Evolutionary conservation across 345 rosid genomes (phyloP), one percentile per base, ranked within the genome.

Genomic region (Gossypium australe): DNA sequence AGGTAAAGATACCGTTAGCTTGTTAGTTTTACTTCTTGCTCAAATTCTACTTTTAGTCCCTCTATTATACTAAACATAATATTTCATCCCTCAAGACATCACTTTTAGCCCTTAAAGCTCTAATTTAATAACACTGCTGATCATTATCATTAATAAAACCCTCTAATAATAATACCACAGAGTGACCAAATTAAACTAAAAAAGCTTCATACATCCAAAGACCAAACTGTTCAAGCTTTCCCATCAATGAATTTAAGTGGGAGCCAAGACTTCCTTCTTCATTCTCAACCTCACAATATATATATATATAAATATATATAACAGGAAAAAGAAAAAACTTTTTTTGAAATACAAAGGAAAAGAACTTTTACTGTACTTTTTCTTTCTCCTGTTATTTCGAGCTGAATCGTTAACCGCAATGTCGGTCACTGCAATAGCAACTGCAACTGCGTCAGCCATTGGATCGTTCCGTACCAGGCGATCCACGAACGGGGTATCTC

Each of bases 401-500:
- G 16, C 78, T 51, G 73, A 68, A 76, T 82, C 9, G 14, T 68
- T 68, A 68, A 74, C 29, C 2, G 75, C 76, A 69, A 91, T 89
- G 92, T 82, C 78, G 77, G 79, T 84, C 18, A 66, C 82, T 27
- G 75, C 77, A 24, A 25, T 86, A 45, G 22, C 67, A 47, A 47
- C 75, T 63, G 27, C 82, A 56, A 38, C 78, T 9, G 70, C 84
- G 17, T 86, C 82, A 70, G 76, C 87, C 79, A 49, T 82, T 76
- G 84, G 91, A 78, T 75, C 88, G 65, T 71, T 85, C 78, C 56
- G 59, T 43, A n/a, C 76, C 75, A 65, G 86, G 3, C 89, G 80
- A 72, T 82, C 89, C 67, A 82, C 72, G 11, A 43, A 43, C 24
- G 55, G 63, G 17, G 16, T 11, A 48, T 70, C 76, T 25, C 75